Conservation (phyloP, 78 protist species). For the Paratrimastix pyriformis region DNA sequence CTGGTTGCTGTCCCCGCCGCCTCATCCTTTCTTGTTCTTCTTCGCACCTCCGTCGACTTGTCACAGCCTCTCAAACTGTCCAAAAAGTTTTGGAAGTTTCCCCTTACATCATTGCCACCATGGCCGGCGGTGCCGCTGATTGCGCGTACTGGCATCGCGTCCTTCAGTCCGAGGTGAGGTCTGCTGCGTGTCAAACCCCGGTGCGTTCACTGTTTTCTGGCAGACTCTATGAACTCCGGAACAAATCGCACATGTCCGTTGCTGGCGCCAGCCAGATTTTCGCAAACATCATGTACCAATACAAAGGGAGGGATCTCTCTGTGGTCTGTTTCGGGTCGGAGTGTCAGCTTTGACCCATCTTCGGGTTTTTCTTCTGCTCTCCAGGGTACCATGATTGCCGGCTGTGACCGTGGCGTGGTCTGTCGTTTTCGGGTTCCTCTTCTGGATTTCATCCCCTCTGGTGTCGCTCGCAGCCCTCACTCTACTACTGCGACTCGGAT, state of each 20-base stretch:
- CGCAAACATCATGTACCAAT: conserved; percentile 80
- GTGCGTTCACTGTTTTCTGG: background rate
- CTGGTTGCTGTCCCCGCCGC: background rate
- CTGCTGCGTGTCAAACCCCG: background rate
- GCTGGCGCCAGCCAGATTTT: conserved; percentile 97
- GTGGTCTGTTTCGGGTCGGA: too few species aligned
- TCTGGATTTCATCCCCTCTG: background rate
- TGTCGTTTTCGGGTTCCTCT: background rate
- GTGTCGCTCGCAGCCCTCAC: conserved; percentile 63
- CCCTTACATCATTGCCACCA: conserved; percentile 94
- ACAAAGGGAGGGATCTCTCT: conserved; percentile 85
- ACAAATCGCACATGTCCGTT: conserved; percentile 88
- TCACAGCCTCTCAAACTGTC: conserved; percentile 81
- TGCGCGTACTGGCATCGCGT: conserved; percentile 95
- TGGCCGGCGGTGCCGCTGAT: conserved; percentile 99
- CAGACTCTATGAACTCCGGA: conserved; percentile 62
- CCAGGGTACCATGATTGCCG: conserved; percentile 97
- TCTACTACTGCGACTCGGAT: conserved; percentile 91
- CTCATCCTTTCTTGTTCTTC: background rate
- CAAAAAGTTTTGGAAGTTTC: conserved; percentile 96
- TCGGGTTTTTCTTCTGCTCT: background rate
- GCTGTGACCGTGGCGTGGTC: conserved; percentile 85
- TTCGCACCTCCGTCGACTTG: background rate
- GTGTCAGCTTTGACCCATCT: background rate
- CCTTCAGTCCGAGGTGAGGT: background rate